A percentile compares a stretch with the other conserved stretches of the same genome.
phyloP scores from a whole-genome alignment of 2,329 filamentous ascomycete genomes.

The Lasiodiplodia citricola region DNA sequence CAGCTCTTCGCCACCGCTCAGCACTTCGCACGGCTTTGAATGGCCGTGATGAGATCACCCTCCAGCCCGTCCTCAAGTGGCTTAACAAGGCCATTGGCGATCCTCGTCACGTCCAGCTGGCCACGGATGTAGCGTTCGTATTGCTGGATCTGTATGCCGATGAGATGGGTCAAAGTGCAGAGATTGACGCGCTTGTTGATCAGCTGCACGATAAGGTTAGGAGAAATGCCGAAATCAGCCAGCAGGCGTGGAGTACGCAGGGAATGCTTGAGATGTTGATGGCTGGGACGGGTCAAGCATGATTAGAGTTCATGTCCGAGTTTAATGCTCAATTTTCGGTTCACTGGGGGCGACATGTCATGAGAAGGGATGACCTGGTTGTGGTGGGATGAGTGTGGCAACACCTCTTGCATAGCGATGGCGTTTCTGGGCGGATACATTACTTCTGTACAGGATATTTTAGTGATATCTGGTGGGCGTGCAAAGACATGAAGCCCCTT shows the following conservation, averaged over 20 bases:
- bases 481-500: background rate
- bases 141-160: conserved; percentile 87
- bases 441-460: background rate
- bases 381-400: background rate
- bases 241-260: conserved; percentile 78
- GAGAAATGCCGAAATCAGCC: conserved; percentile 79
- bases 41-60: conserved; percentile 77
- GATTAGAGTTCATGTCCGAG: conserved; percentile 23
- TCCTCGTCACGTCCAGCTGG: conserved; percentile 78
- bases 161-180: conserved; percentile 73
- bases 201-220: conserved; percentile 73
- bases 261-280: conserved; percentile 88
- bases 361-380: background rate
- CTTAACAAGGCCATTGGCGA: conserved; percentile 80
- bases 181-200: conserved; percentile 73
- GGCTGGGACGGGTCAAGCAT: conserved; percentile 42
- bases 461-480: conserved; percentile 2
- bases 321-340: background rate
- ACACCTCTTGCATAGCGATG: conserved; percentile 43
- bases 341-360: background rate
- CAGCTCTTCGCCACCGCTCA: conserved; percentile 84
- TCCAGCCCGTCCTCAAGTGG: conserved; percentile 86
- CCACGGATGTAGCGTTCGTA: conserved; percentile 81
- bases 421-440: conserved; percentile 34
- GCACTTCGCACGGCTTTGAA: conserved; percentile 81